phyloP scores from a whole-genome alignment of 495 filamentous ascomycete genomes.

The Talaromyces adpressus region DNA sequence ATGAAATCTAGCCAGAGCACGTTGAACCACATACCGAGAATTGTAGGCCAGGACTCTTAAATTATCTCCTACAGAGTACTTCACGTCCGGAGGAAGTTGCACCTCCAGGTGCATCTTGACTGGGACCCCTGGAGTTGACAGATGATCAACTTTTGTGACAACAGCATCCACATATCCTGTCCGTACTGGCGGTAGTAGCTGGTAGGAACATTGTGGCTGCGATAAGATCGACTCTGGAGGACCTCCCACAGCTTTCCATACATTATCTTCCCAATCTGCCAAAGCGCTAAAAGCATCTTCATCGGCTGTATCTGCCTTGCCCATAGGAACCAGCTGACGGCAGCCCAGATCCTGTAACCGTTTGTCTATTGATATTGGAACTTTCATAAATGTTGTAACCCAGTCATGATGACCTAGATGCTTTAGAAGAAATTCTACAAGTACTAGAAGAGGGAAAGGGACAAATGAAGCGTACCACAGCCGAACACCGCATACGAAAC shows the following conservation, averaged over 20 bases:
- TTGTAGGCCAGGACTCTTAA: conserved; percentile 68
- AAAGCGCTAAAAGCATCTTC: conserved; percentile 65
- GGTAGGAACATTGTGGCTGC: background rate
- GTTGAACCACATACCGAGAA: conserved; percentile 46
- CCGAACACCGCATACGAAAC: conserved; percentile 63
- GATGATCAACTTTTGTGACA: conserved; percentile 31
- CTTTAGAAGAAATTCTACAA: background rate
- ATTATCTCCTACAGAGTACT: conserved; percentile 71
- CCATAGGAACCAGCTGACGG: conserved; percentile 45
- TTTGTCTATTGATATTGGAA: conserved; percentile 58
- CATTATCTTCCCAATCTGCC: conserved; percentile 60
- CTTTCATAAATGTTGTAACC: conserved; percentile 62
- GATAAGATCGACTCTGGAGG: background rate
- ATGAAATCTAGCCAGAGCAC: conserved; percentile 45
- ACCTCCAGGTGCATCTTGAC: conserved; percentile 61
- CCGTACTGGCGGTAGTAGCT: background rate
- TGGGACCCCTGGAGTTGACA: conserved; percentile 45
- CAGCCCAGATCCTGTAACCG: conserved; percentile 45
- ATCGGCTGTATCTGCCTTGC: conserved; percentile 53
- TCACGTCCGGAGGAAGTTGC: conserved; percentile 55
- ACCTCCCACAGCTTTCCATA: conserved; percentile 32
- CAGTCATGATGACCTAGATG: conserved; percentile 36
- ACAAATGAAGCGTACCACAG: background rate
- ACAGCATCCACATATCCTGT: background rate
- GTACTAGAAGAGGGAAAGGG: background rate